Evolutionary conservation across 1,139 yeast genomes (phyloP).

Genomic region (Yamadazyma spencermartinsiae): DNA sequence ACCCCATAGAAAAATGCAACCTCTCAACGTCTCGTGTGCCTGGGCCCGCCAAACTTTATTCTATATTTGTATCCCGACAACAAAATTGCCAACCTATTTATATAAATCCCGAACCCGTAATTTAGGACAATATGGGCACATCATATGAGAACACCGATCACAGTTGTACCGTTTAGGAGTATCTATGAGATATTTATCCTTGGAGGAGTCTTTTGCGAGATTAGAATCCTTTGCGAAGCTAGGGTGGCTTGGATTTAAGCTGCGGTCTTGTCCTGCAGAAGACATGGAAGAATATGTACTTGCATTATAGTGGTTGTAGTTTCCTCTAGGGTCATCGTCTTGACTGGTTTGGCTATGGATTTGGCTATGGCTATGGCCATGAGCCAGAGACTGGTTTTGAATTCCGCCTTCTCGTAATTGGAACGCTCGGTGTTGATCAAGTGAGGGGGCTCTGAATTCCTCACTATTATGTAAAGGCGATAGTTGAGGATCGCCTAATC

Average conservation of each 20-base stretch:
- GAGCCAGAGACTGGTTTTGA: too few relatives aligned
- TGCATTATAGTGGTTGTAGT: too few relatives aligned
- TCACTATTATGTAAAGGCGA: not conserved
- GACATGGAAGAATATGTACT: too few relatives aligned
- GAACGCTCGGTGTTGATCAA: not conserved
- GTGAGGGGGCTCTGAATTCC: not conserved
- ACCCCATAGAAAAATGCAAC: not conserved
- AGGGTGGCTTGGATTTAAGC: too few relatives aligned
- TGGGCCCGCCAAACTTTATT: not conserved
- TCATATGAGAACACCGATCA: conserved; percentile 51
- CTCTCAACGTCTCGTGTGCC: not conserved
- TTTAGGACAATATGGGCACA: conserved; percentile 55
- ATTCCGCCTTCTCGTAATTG: conserved; percentile 6
- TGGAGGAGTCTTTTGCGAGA: not conserved
- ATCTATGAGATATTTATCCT: conserved; percentile 7
- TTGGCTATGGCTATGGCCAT: too few relatives aligned
- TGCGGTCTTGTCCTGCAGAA: too few relatives aligned
- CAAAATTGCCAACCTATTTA: conserved; percentile 1
- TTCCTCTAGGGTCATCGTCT: too few relatives aligned
- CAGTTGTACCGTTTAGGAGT: conserved; percentile 38
- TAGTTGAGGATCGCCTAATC: not conserved
- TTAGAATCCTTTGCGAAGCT: too few relatives aligned
- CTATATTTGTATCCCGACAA: not conserved
- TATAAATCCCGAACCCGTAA: conserved; percentile 40
- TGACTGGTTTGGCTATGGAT: too few relatives aligned